phyloP scores from a whole-genome alignment of 371 early-diverging fungal genomes.

The Mucor piriformis region DNA sequence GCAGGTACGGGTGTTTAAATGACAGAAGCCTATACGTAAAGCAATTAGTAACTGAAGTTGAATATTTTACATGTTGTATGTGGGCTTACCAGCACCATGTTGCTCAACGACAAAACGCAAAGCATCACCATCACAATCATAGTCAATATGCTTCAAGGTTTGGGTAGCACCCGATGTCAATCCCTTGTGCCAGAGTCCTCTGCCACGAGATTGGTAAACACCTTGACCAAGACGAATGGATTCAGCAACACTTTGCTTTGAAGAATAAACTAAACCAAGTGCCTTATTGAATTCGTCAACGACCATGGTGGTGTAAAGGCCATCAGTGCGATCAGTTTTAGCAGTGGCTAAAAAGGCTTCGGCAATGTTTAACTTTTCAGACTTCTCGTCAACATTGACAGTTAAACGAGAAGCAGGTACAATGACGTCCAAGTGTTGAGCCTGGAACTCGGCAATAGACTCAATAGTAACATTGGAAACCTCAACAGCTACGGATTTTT shows the following conservation, averaged over 20 bases:
- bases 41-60: no score
- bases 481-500: conserved; percentile 47
- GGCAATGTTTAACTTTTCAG: conserved; percentile 58
- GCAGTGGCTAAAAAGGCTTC: conserved; percentile 70
- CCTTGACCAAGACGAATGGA: conserved; percentile 81
- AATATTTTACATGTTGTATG: no score
- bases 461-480: conserved; percentile 34
- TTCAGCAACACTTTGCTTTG: conserved; percentile 79
- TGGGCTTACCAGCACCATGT: conserved; percentile 71
- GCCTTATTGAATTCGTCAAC: conserved; percentile 87
- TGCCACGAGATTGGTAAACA: conserved; percentile 90
- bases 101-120: conserved; percentile 89
- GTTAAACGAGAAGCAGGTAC: conserved; percentile 42
- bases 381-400: conserved; percentile 24
- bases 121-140: conserved; percentile 93
- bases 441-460: conserved; percentile 38
- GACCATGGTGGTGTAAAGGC: conserved; percentile 89
- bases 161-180: conserved; percentile 93
- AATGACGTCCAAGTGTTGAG: conserved; percentile 43
- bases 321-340: conserved; percentile 86
- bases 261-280: conserved; percentile 92
- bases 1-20: conserved; percentile 88
- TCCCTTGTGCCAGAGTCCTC: conserved; percentile 97
- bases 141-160: conserved; percentile 69
- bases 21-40: conserved; percentile 84